These are phyloP conservation scores for Naumovozyma castellii DNA, from an alignment of 805 yeast species.

Conservation along the genomic window DNA sequence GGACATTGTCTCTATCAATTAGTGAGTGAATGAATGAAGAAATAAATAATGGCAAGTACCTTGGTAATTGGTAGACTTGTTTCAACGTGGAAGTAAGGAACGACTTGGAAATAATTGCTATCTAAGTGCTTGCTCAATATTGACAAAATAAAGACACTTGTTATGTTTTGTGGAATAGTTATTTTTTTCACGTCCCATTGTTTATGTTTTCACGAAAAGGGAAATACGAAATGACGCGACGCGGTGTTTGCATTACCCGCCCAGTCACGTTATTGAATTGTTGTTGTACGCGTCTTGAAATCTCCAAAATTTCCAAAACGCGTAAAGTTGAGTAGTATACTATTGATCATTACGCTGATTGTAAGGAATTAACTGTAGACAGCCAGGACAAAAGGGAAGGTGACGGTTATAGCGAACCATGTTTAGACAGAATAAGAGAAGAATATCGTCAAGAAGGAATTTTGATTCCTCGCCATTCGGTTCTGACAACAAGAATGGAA, in stretches of 20 bases:
- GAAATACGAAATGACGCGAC: not conserved
- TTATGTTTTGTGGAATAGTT: not conserved
- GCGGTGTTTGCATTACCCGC: not conserved
- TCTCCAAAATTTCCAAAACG: not conserved
- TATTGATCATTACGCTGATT: not conserved
- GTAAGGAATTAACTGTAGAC: too few species aligned
- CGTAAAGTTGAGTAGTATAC: not conserved
- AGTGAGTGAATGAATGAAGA: too few species aligned
- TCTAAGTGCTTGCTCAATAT: too few species aligned
- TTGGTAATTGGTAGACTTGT: too few species aligned
- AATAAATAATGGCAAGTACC: too few species aligned
- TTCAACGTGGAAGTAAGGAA: too few species aligned
- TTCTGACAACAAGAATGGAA: constrained; percentile 14
- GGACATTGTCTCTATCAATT: too few species aligned
- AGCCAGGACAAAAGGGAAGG: too few species aligned
- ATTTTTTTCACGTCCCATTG: not conserved
- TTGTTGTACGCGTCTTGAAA: not conserved
- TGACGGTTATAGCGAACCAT: too few species aligned
- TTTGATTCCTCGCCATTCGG: constrained; percentile 33
- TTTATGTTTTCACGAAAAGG: not conserved
- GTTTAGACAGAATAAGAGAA: constrained; percentile 68
- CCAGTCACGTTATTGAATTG: too few species aligned
- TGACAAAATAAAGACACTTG: too few species aligned
- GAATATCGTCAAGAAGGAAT: constrained; percentile 65
- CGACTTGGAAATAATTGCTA: too few species aligned